Percentiles rank a stretch among this genome's conserved stretches.
phyloP scores from a whole-genome alignment of 2,329 filamentous ascomycete species.

The Aspergillus melleus region DNA sequence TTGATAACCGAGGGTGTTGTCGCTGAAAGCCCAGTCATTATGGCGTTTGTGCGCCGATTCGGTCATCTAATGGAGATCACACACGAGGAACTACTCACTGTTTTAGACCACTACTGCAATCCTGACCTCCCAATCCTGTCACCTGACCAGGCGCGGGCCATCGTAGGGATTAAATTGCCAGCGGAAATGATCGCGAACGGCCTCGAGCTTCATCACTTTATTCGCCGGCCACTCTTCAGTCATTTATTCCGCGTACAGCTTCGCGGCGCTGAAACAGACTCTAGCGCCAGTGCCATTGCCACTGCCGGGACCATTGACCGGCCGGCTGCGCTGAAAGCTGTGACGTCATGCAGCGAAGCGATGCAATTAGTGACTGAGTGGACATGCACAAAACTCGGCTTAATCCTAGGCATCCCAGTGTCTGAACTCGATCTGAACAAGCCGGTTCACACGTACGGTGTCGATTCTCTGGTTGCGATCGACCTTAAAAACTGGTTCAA shows the following conservation, averaged over 20 bases:
- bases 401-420: neutral
- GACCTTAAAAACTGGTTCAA: neutral
- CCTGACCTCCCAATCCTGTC: neutral
- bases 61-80: neutral
- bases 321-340: neutral
- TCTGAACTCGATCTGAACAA: neutral
- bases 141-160: neutral
- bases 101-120: slow-evolving; percentile 7
- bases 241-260: neutral
- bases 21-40: neutral
- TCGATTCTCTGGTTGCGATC: neutral
- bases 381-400: too few species aligned
- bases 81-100: slow-evolving; percentile 2
- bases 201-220: neutral
- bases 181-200: neutral
- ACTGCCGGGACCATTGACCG: neutral
- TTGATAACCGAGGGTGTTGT: slow-evolving; percentile 2
- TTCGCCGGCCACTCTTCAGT: neutral
- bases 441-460: neutral
- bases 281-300: neutral
- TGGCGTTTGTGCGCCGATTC: too few species aligned
- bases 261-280: neutral
- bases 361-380: neutral
- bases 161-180: neutral
- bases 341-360: neutral